A percentile compares a stretch with the other conserved stretches of the same genome.
Conservation (phyloP, 108 stramenopile genomes). For the Pseudonitzschia multiseries region DNA sequence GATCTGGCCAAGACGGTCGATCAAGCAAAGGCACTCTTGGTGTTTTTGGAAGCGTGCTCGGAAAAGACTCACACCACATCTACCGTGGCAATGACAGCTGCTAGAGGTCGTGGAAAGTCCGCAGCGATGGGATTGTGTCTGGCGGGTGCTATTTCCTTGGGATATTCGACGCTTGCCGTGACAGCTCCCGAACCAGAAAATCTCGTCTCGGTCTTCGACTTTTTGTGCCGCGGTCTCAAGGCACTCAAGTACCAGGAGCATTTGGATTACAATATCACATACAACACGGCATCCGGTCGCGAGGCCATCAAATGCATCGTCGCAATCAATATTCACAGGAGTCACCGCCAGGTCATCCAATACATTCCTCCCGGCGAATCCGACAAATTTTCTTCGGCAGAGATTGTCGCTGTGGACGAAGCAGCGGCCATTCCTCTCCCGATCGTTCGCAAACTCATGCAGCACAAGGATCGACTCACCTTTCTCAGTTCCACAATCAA, state of each 20-base stretch:
- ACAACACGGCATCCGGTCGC: slow-evolving; percentile 75
- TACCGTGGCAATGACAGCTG: slow-evolving; percentile 83
- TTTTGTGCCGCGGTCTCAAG: slow-evolving; percentile 90
- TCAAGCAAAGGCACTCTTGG: slow-evolving; percentile 93
- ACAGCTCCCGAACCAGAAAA: slow-evolving; percentile 99
- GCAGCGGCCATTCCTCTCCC: slow-evolving; percentile 99
- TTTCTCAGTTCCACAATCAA: slow-evolving; percentile 97
- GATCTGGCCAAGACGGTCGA: slow-evolving; percentile 92
- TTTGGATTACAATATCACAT: slow-evolving; percentile 88
- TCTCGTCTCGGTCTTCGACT: slow-evolving; percentile 95
- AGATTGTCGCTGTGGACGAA: slow-evolving; percentile 98
- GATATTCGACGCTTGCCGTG: slow-evolving; percentile 92
- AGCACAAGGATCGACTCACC: slow-evolving; percentile 71
- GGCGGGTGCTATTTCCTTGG: slow-evolving; percentile 94
- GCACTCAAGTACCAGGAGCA: slow-evolving; percentile 97
- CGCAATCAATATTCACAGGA: slow-evolving; percentile 83
- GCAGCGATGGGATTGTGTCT: slow-evolving; percentile 97
- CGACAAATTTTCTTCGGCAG: slow-evolving; percentile 92
- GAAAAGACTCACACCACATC: slow-evolving; percentile 67
- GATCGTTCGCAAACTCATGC: slow-evolving; percentile 84
- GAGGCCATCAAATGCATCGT: slow-evolving; percentile 86
- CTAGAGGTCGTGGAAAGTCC: slow-evolving; percentile 98
- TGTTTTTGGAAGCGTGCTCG: slow-evolving; percentile 92
- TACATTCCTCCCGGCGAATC: slow-evolving; percentile 86
- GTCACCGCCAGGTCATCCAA: slow-evolving; percentile 91